phyloP scores from a whole-genome alignment of 1,284 basidiomycete genomes.

The Ganoderma multipileum region DNA sequence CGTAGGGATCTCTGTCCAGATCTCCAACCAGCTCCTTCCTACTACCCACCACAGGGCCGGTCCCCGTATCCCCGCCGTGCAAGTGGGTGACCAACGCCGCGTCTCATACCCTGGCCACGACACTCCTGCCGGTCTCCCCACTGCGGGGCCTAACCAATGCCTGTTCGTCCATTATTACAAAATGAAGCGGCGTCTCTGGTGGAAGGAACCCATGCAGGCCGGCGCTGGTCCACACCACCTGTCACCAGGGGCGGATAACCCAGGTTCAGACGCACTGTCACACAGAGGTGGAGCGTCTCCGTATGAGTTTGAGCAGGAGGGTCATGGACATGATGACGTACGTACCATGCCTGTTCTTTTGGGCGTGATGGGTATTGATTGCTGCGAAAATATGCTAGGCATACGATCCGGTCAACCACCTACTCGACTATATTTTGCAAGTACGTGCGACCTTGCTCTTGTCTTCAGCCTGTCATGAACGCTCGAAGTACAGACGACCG shows the following conservation, averaged over 20 bases:
- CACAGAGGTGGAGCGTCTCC: neutral
- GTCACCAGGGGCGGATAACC: conserved; percentile 4
- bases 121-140: neutral
- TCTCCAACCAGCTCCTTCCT: conserved; percentile 11
- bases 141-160: conserved; percentile 20
- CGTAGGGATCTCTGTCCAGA: conserved; percentile 9
- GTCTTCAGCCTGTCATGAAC: neutral
- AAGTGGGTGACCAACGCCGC: neutral
- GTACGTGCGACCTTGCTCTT: neutral
- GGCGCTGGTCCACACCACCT: conserved; percentile 28
- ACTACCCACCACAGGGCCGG: neutral
- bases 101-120: conserved; percentile 1
- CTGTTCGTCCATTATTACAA: conserved; percentile 36
- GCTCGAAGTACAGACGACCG: neutral
- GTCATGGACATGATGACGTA: neutral
- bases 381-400: neutral
- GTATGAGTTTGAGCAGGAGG: conserved; percentile 8
- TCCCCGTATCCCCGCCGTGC: neutral
- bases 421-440: conserved; percentile 16
- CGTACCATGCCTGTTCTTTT: neutral
- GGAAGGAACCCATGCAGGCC: conserved; percentile 24
- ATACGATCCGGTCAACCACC: conserved; percentile 15
- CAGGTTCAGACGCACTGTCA: neutral
- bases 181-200: conserved; percentile 27
- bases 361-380: neutral